Base-by-base conservation (phyloP, 1,284 basidiomycete species). In the Cerrena zonata region DNA sequence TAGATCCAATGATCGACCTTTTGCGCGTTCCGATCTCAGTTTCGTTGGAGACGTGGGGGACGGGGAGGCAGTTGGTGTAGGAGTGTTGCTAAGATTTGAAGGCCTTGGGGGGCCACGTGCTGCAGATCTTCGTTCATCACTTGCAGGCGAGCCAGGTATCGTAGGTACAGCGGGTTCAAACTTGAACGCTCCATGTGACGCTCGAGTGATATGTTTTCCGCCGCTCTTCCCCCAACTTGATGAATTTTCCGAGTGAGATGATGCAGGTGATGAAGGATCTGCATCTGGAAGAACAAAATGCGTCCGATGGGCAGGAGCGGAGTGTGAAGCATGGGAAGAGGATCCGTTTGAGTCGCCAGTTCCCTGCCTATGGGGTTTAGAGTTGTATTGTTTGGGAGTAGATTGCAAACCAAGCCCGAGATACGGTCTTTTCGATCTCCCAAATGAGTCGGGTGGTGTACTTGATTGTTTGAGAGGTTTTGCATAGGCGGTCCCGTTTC, bases 1-100 rank as follows among this genome's bases (percentile, higher is more conserved):
- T 10, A 86, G 72, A 63, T 86, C 84, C 30, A 86, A 65, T 22
- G 84, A 86, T 22, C 83, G 79, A 2, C 83, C 82, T 59, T 82
- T 84, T 3, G 67, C 48, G 45, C 45, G 30, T 19, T 12, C 34
- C n/a, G n/a, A n/a, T n/a, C n/a, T n/a, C n/a, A n/a, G n/a, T 34
- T 34, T 34, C 15, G 46, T 19, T 46, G 73, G 70, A 26, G 74
- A 67, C 63, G 73, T 43, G 55, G 62, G 58, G 12, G 49, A 45
- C 61, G 56, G 50, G 7, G 53, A 55, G 30, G 56, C 59, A 34
- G 63, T 67, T 4, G 75, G 70, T 3, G 73, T 70, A 21, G 71
- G 68, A 25, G 48, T 25, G 24, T 21, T 21, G 25, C 15, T 23
- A n/a, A 41, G 39, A n/a, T n/a, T 41, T 5, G 39, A 41, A 5